phyloP scores from a whole-genome alignment of 805 yeast species.

The Henningerozyma blattae region DNA sequence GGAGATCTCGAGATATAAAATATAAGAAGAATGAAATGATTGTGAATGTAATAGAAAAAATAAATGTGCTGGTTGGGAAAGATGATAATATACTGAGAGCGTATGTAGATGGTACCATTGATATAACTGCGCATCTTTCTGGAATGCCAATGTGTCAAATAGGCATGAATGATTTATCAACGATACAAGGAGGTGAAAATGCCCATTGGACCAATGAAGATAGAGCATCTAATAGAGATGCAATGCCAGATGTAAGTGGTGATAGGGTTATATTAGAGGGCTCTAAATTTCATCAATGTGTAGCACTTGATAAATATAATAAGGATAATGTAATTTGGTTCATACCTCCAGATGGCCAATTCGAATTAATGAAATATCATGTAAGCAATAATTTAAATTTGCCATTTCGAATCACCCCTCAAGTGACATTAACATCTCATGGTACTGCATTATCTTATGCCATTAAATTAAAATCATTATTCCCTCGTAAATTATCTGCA shows the following conservation, averaged over 20 bases:
- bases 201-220: conserved; percentile 7
- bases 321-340: conserved; percentile 53
- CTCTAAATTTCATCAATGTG: conserved; percentile 81
- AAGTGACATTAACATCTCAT: conserved; percentile 30
- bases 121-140: conserved; percentile 56
- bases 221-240: conserved; percentile 19
- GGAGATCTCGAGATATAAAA: conserved; percentile 63
- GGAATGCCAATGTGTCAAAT: conserved; percentile 80
- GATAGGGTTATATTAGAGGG: conserved; percentile 54
- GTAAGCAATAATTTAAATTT: conserved; percentile 45
- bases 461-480: conserved; percentile 51
- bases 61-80: conserved; percentile 56
- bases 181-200: conserved; percentile 12
- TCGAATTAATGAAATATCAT: conserved; percentile 70
- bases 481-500: conserved; percentile 46
- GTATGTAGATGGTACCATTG: conserved; percentile 65
- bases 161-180: conserved; percentile 52
- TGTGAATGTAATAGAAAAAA: conserved; percentile 62
- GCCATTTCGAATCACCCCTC: conserved; percentile 60
- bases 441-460: conserved; percentile 42
- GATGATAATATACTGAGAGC: conserved; percentile 54
- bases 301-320: conserved; percentile 58
- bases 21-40: conserved; percentile 74
- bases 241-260: conserved; percentile 29
- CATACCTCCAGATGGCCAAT: conserved; percentile 80